Evolutionary conservation across 306 rosid species (phyloP), one percentile per base, ranked within the genome.

Genomic region (Cicer cuneatum): DNA sequence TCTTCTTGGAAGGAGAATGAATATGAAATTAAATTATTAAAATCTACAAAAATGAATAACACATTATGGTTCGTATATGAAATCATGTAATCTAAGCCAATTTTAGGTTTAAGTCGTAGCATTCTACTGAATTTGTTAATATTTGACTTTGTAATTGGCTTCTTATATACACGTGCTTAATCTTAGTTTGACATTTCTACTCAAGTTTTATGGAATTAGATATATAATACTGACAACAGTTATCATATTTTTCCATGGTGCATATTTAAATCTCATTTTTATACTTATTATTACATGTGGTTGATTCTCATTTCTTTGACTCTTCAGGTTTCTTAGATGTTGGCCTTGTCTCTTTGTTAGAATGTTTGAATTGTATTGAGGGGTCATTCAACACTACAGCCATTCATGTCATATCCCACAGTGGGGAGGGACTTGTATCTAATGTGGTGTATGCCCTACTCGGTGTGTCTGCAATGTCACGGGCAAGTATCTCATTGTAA

Each of bases 401-500:
- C 72, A 75, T 91, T 80, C 93, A 82, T 67, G 92, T 93, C 72
- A 82, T 93, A 65, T 93, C 96, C 81, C 93, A 61, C 78, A 88
- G 92, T 61, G 97, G 98, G 5, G 98, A 93, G 90, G 98, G 97
- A 56, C 96, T 93, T 49, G 93, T 93, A 15, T 93, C 98, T 19
- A 91, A 93, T 71, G 87, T 93, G 81, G 90, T 93, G 67, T 93
- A 93, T 80, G 98, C 98, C 78, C 87, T 93, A 80, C 98, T 93
- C 0, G 98, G 98, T 68, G 96, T 93, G 71, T 93, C 98, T 64
- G 98, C 98, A 72, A 93, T 93, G 97, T 93, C 98, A 24, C 90
- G 98, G 88, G 98, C 89, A 84, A 85, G 79, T 75, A 29, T 66
- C 21, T 62, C 57, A 39, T 69, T 61, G 42, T 58, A 52, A 52